Evolutionary conservation across 306 rosid species (phyloP).

Genomic region (Aeschynomene evenia): DNA sequence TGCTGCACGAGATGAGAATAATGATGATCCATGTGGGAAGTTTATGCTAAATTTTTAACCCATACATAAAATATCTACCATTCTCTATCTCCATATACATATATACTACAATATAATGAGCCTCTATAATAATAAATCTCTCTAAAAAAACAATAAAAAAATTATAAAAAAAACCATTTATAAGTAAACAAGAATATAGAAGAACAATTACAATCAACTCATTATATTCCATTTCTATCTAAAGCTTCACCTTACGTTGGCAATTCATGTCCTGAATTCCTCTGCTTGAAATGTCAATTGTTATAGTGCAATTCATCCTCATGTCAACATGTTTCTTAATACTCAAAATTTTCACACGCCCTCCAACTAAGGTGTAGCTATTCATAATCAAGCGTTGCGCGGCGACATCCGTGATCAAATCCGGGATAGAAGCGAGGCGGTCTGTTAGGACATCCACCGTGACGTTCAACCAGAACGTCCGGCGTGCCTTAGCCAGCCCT

Average conservation of each 20-base stretch:
- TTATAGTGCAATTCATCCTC: slow-evolving; percentile 54
- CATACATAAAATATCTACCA: not conserved
- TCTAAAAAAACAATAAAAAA: not conserved
- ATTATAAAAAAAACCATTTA: not conserved
- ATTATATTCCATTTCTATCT: not conserved
- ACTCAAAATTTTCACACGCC: slow-evolving; percentile 50
- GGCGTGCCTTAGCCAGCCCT: slow-evolving; percentile 39
- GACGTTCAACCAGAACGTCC: slow-evolving; percentile 50
- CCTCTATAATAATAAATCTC: not conserved
- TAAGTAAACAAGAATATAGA: not conserved
- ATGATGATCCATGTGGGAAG: not conserved
- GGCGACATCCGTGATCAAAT: slow-evolving; percentile 29
- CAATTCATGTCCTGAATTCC: slow-evolving; percentile 46
- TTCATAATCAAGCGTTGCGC: slow-evolving; percentile 37
- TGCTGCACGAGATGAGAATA: too few species aligned
- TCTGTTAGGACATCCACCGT: slow-evolving; percentile 46
- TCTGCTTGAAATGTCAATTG: slow-evolving; percentile 38
- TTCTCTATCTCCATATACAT: too few species aligned
- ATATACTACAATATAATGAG: too few species aligned
- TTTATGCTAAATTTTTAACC: too few species aligned
- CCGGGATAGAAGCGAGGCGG: slow-evolving; percentile 36
- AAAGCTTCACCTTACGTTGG: slow-evolving; percentile 50
- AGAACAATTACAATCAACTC: not conserved
- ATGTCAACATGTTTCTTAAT: slow-evolving; percentile 53
- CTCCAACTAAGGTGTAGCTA: slow-evolving; percentile 53